phyloP scores from a whole-genome alignment of 169 alveolate genomes.

The Sarcocystis neurona region DNA sequence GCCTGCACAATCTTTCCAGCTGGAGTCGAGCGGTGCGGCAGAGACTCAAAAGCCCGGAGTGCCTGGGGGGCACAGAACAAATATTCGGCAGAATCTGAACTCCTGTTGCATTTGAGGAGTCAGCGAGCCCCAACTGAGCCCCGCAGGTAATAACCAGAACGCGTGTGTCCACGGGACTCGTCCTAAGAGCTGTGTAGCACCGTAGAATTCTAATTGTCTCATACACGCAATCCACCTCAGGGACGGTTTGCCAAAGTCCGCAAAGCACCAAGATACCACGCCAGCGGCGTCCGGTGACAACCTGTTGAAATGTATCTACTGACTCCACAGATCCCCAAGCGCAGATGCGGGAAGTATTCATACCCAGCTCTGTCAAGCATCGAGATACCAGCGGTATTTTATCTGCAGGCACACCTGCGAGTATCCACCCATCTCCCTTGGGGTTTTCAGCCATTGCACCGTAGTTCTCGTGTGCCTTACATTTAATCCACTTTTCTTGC shows the following conservation, averaged over 20 bases:
- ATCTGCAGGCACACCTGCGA: conserved; percentile 16
- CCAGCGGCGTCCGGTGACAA: neutral
- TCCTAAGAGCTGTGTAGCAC: neutral
- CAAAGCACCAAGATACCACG: neutral
- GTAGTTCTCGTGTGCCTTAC: too few species aligned
- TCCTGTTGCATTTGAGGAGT: too few species aligned
- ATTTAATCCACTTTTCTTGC: too few species aligned
- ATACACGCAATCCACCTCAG: neutral
- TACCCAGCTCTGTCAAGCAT: neutral
- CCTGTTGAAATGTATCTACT: neutral
- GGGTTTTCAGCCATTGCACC: too few species aligned
- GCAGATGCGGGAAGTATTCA: neutral
- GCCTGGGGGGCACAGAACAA: neutral
- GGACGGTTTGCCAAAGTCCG: neutral
- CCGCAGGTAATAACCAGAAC: conserved; percentile 5
- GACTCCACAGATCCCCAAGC: neutral
- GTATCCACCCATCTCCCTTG: neutral
- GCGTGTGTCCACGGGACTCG: neutral
- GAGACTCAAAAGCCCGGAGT: conserved; percentile 76
- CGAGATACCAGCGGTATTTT: neutral
- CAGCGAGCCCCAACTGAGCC: too few species aligned
- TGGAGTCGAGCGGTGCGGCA: conserved; percentile 75
- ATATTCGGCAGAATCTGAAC: conserved; percentile 46
- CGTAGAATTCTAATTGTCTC: conserved; percentile 21
- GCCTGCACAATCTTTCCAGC: conserved; percentile 36